A percentile compares a stretch with the other conserved stretches of the same genome.
phyloP scores from a whole-genome alignment of 495 filamentous ascomycete genomes.

The Tuber magnatum region DNA sequence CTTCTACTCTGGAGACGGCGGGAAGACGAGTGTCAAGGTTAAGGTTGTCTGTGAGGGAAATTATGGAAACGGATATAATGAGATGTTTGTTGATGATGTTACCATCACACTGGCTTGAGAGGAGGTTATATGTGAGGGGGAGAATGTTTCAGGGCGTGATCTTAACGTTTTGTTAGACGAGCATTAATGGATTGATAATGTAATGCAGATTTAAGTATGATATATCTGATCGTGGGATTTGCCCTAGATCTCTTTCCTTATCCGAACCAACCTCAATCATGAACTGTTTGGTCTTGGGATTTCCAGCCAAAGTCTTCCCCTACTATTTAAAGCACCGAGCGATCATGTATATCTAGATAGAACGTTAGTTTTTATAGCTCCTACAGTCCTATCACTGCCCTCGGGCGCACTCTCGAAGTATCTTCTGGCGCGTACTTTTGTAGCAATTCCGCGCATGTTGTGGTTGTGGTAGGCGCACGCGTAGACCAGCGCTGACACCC shows the following conservation, averaged over 20 bases:
- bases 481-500: too few species aligned
- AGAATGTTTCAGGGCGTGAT: not conserved
- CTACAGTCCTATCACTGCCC: too few species aligned
- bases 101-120: not conserved
- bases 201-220: not conserved
- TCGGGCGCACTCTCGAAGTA: too few species aligned
- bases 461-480: too few species aligned
- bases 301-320: not conserved
- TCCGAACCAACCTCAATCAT: not conserved
- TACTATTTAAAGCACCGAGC: not conserved
- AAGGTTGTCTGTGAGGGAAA: not conserved
- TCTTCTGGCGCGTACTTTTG: too few species aligned
- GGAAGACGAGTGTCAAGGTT: not conserved
- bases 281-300: not conserved
- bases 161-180: not conserved
- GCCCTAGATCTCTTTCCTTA: too few species aligned
- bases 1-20: not conserved
- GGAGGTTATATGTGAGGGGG: not conserved
- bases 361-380: not conserved
- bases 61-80: not conserved
- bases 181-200: not conserved
- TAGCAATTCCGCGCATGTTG: too few species aligned
- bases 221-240: too few species aligned
- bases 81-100: slow-evolving; percentile 22
- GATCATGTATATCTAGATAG: not conserved